A percentile compares a stretch with the other conserved stretches of the same genome.
Evolutionary conservation across 2,329 filamentous ascomycete species (phyloP).

Genomic region (Alternaria arbusti): DNA sequence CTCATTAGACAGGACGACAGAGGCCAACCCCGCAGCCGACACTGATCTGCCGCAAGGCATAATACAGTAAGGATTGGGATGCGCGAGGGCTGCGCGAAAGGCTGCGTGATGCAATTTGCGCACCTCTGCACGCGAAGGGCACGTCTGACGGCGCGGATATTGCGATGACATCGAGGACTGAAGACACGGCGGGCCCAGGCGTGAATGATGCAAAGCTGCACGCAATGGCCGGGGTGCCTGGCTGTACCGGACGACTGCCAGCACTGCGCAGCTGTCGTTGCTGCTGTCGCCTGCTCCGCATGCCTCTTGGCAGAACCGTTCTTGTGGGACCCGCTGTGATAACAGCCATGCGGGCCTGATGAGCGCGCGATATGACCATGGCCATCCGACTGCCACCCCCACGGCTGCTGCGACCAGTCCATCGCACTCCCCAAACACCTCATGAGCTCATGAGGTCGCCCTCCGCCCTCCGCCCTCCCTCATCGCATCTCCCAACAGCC

Average conservation of each 20-base stretch:
- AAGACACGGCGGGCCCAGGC: conserved; percentile 19
- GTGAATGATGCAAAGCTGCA: conserved; percentile 31
- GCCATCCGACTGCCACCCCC: conserved; percentile 26
- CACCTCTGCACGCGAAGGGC: conserved; percentile 25
- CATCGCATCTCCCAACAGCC: neutral
- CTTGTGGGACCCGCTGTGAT: conserved; percentile 37
- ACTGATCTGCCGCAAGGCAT: conserved; percentile 20
- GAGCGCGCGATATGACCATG: conserved; percentile 44
- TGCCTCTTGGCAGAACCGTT: conserved; percentile 38
- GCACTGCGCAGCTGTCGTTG: conserved; percentile 13
- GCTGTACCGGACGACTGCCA: conserved; percentile 5
- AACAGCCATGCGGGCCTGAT: conserved; percentile 40
- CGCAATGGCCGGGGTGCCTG: conserved; percentile 17
- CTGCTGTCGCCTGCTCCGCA: conserved; percentile 33
- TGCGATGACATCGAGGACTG: conserved; percentile 35
- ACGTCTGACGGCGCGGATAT: conserved; percentile 27
- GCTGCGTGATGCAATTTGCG: conserved; percentile 24
- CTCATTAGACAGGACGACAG: neutral
- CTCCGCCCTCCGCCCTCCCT: neutral
- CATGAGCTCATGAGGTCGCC: neutral
- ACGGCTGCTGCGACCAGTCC: conserved; percentile 10
- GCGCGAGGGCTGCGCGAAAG: too few species aligned
- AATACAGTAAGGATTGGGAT: neutral
- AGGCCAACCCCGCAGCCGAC: conserved; percentile 23
- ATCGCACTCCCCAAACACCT: neutral